Evolutionary conservation across 139 green algal genomes (phyloP).

Genomic region (Coccomyxa sp.): DNA sequence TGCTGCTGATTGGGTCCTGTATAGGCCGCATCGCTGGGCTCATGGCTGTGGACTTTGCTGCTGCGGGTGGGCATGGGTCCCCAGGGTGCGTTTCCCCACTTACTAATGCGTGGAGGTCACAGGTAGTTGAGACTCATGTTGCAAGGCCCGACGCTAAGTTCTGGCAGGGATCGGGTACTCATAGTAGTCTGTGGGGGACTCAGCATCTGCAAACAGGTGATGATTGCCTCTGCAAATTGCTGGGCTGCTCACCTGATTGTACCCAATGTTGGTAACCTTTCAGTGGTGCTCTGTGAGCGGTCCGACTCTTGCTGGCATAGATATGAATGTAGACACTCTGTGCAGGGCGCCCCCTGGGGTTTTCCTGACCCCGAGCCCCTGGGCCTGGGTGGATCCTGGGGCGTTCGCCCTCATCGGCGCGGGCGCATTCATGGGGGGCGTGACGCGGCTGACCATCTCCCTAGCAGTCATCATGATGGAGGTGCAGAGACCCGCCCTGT

Average conservation of each 20-base stretch:
- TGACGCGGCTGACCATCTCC: slow-evolving; percentile 83
- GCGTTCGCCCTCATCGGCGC: slow-evolving; percentile 85
- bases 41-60: slow-evolving; percentile 1
- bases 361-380: slow-evolving; percentile 54
- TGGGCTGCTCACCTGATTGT: too few species aligned
- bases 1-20: slow-evolving; percentile 81
- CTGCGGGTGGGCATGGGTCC: neutral
- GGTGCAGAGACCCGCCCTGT: too few species aligned
- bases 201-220: too few species aligned
- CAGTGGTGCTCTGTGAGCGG: too few species aligned
- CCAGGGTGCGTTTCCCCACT: neutral
- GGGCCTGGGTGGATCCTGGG: slow-evolving; percentile 84
- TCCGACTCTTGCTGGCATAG: too few species aligned
- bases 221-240: too few species aligned
- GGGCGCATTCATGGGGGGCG: slow-evolving; percentile 85
- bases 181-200: too few species aligned
- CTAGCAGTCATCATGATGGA: slow-evolving; percentile 92
- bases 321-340: neutral
- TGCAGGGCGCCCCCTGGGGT: slow-evolving; percentile 47
- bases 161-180: too few species aligned
- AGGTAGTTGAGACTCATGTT: too few species aligned
- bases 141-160: too few species aligned
- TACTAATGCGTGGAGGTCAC: neutral
- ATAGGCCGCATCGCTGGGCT: slow-evolving; percentile 38
- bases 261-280: too few species aligned